These are phyloP conservation scores for Iris pallida DNA, from an alignment of 116 monocot species.

Conservation along the genomic window DNA sequence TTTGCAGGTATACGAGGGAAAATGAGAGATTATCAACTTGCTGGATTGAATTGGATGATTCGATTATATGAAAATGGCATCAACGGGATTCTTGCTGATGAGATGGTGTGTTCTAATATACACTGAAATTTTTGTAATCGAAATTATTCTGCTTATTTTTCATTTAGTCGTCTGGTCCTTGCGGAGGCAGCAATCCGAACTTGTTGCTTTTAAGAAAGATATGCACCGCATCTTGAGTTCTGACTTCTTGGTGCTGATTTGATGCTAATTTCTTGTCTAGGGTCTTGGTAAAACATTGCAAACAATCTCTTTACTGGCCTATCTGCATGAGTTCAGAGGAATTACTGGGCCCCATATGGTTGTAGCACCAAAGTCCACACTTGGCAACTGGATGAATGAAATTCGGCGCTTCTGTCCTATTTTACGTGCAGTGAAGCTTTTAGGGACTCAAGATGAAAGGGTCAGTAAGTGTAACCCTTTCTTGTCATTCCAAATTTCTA, in stretches of 20 bases:
- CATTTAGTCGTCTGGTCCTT: too few species aligned
- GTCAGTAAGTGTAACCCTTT: constrained; percentile 24
- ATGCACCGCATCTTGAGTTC: too few species aligned
- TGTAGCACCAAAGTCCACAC: constrained; percentile 95
- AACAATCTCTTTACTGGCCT: constrained; percentile 86
- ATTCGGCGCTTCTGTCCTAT: constrained; percentile 94
- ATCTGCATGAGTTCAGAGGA: constrained; percentile 84
- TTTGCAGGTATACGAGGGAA: constrained; percentile 92
- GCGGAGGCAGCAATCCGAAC: too few species aligned
- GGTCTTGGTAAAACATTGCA: constrained; percentile 99
- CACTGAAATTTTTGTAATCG: too few species aligned
- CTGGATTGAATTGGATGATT: constrained; percentile 95
- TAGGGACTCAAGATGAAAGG: constrained; percentile 95
- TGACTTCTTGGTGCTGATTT: too few species aligned
- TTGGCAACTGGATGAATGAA: constrained; percentile 98
- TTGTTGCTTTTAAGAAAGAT: too few species aligned
- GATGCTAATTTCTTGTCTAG: constrained; percentile 19
- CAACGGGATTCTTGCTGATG: constrained; percentile 99
- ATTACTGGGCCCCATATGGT: constrained; percentile 97
- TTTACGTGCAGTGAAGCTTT: constrained; percentile 76
- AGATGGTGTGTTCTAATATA: constrained; percentile 59
- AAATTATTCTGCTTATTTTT: too few species aligned
- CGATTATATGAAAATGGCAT: constrained; percentile 97
- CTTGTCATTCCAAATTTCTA: not conserved
- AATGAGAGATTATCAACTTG: constrained; percentile 93